These are phyloP conservation scores for Loxodes magnus DNA, from an alignment of 73 alveolate genomes.

Conservation along the genomic window DNA sequence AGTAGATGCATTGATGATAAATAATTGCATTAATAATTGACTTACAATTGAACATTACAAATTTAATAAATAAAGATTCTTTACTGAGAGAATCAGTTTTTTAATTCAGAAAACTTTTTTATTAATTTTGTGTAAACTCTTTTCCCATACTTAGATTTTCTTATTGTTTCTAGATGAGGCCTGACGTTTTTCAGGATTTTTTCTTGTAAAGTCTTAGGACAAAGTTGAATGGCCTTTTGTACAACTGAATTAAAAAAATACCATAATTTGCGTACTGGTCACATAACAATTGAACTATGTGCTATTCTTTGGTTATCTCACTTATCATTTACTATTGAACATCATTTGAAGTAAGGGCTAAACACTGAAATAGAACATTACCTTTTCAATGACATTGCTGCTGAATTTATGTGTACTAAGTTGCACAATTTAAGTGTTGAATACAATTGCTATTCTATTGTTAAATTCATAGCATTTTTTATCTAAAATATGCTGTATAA, in stretches of 20 bases:
- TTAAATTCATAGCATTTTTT: neutral
- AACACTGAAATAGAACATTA: neutral
- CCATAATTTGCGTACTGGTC: constrained; percentile 1
- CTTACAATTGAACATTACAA: too few relatives aligned
- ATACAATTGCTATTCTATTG: neutral
- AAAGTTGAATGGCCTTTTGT: neutral
- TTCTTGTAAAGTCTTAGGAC: neutral
- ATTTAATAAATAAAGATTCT: too few relatives aligned
- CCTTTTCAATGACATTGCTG: too few relatives aligned
- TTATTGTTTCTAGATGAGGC: neutral
- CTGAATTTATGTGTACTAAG: neutral
- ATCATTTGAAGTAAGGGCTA: neutral
- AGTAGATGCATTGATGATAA: too few relatives aligned
- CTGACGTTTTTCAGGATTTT: neutral
- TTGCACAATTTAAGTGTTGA: neutral
- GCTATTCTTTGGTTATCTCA: neutral
- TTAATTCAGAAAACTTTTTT: neutral
- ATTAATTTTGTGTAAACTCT: neutral
- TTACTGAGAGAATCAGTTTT: too few relatives aligned
- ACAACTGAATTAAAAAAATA: neutral
- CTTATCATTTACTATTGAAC: neutral
- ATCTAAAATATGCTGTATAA: constrained; percentile 35
- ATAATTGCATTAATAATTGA: too few relatives aligned
- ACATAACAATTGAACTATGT: neutral
- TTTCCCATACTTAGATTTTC: neutral